These are phyloP conservation scores for Arthroderma sp. DNA, from an alignment of 2,329 filamentous ascomycete genomes.

Conservation along the genomic window DNA sequence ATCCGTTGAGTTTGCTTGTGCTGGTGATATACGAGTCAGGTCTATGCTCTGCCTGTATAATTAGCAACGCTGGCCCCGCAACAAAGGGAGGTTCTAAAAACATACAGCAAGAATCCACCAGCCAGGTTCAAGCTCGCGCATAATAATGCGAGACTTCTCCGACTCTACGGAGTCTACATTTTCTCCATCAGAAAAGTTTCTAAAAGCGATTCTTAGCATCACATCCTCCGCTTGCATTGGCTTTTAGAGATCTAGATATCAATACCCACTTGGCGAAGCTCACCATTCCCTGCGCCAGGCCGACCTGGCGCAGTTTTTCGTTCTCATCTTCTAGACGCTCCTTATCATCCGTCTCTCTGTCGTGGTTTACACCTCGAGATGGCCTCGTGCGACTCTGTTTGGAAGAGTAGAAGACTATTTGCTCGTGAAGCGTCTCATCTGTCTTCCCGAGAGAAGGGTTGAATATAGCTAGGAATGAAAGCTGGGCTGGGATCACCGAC, in stretches of 20 bases:
- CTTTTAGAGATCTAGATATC: background rate
- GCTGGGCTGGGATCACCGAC: constrained; percentile 58
- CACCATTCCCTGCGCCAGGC: constrained; percentile 91
- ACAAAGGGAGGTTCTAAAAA: constrained; percentile 10
- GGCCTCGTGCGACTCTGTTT: constrained; percentile 15
- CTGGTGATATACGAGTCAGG: constrained; percentile 57
- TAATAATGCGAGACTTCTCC: constrained; percentile 68
- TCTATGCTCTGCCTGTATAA: constrained; percentile 52
- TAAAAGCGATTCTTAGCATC: constrained; percentile 17
- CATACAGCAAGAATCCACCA: constrained; percentile 94
- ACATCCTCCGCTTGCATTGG: constrained; percentile 2
- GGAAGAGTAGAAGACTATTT: constrained; percentile 89
- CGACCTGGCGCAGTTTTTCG: constrained; percentile 80
- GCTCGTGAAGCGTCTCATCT: constrained; percentile 61
- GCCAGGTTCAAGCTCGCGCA: constrained; percentile 74
- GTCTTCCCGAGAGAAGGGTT: constrained; percentile 66
- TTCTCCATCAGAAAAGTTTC: constrained; percentile 67
- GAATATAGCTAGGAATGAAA: constrained; percentile 89
- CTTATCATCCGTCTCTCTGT: constrained; percentile 13
- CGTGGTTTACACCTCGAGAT: constrained; percentile 14
- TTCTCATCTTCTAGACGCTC: constrained; percentile 53
- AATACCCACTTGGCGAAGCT: constrained; percentile 59
- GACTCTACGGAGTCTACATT: constrained; percentile 80
- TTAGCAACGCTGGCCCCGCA: background rate
- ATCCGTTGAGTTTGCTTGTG: constrained; percentile 12